Conservation (phyloP, 2,329 filamentous ascomycete species). For the Orbilia javanica region DNA sequence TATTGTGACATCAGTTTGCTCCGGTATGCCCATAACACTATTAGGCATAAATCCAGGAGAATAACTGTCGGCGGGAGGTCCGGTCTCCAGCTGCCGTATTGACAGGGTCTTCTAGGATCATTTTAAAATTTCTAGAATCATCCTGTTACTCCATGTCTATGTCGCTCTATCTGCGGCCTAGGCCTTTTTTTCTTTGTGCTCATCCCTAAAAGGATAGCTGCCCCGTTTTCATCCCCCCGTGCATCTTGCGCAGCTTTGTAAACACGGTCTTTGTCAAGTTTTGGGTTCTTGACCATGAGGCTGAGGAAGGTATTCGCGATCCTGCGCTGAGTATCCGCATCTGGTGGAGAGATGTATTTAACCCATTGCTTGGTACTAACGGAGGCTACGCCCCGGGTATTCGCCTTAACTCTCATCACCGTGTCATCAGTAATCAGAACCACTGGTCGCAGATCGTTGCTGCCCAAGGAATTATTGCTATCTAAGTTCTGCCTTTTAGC, state of each 20-base stretch:
- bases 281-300: constrained; percentile 38
- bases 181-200: constrained; percentile 38
- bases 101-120: too few species aligned
- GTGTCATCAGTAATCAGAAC: constrained; percentile 62
- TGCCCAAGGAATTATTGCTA: not conserved
- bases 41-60: too few species aligned
- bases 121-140: too few species aligned
- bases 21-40: too few species aligned
- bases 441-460: constrained; percentile 58
- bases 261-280: constrained; percentile 35
- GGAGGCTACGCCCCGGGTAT: constrained; percentile 60
- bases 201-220: constrained; percentile 40
- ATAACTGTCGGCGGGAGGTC: too few species aligned
- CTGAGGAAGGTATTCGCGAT: constrained; percentile 42
- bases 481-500: constrained; percentile 12
- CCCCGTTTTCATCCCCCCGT: constrained; percentile 37
- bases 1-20: too few species aligned
- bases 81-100: too few species aligned
- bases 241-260: constrained; percentile 35
- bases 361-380: constrained; percentile 57
- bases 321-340: constrained; percentile 39
- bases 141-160: constrained; percentile 8
- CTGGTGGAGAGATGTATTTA: constrained; percentile 40
- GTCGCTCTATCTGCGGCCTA: constrained; percentile 29
- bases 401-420: constrained; percentile 62